Evolutionary conservation across 2,329 filamentous ascomycete species (phyloP).

Genomic region (Penicillium sp.): DNA sequence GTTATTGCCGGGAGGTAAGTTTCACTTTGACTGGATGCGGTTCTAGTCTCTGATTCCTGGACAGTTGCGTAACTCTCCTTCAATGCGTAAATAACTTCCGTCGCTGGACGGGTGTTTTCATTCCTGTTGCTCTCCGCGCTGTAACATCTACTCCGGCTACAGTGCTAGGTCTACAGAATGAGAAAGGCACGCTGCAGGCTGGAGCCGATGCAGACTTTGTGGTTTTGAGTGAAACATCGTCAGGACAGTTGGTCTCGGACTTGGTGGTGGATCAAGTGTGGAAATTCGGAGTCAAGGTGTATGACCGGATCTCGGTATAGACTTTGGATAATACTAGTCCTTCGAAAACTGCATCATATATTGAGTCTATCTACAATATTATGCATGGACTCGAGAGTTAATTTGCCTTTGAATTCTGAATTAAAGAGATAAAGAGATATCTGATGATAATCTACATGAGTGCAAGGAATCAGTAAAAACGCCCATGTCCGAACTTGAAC

Average conservation of each 20-base stretch:
- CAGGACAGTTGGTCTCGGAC: conserved; percentile 35
- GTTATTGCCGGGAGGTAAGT: conserved; percentile 42
- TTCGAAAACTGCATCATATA: too few species aligned
- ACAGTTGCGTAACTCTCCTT: conserved; percentile 54
- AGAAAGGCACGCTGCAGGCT: conserved; percentile 62
- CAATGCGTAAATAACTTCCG: conserved; percentile 80
- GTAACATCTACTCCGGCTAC: conserved; percentile 72
- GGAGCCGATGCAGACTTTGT: conserved; percentile 65
- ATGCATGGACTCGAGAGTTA: neutral
- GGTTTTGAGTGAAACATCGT: conserved; percentile 55
- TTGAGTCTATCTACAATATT: neutral
- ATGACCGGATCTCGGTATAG: neutral
- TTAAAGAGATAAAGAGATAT: neutral
- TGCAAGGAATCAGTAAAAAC: neutral
- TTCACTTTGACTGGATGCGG: neutral
- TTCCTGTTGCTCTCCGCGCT: conserved; percentile 64
- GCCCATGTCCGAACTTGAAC: neutral
- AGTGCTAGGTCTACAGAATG: conserved; percentile 63
- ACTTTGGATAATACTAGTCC: too few species aligned
- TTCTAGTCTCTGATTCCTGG: neutral
- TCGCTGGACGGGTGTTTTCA: conserved; percentile 63
- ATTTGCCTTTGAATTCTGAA: neutral
- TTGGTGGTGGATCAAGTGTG: conserved; percentile 69
- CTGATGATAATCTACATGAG: neutral
- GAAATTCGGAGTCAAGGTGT: conserved; percentile 65